Evolutionary conservation across 208 protist species (phyloP).

Genomic region (Phytomonas sp.): DNA sequence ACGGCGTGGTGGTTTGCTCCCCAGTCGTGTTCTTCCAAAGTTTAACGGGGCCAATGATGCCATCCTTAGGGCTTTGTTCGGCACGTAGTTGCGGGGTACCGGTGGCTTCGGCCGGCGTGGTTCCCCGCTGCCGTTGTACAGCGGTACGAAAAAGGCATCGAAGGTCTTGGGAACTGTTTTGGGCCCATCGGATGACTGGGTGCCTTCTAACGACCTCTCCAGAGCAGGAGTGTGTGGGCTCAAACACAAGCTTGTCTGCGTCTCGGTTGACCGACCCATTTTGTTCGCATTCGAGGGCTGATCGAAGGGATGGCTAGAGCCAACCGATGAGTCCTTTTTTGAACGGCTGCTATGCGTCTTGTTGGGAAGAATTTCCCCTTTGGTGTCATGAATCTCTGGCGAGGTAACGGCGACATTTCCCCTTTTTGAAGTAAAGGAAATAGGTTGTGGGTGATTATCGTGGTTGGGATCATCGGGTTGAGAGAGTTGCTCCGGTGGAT

Average conservation of each 20-base stretch:
- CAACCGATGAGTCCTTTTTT: not conserved
- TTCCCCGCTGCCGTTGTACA: constrained; percentile 20
- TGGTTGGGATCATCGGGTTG: not conserved
- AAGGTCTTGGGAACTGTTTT: constrained; percentile 61
- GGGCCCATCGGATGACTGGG: constrained; percentile 23
- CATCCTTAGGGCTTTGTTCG: constrained; percentile 11
- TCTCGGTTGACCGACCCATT: not conserved
- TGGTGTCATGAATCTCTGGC: not conserved
- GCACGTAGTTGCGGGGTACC: constrained; percentile 64
- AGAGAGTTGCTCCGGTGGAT: not conserved
- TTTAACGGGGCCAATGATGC: not conserved
- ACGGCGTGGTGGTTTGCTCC: not conserved
- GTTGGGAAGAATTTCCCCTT: not conserved
- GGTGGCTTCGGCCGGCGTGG: constrained; percentile 68
- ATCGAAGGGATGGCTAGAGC: not conserved
- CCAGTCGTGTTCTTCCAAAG: not conserved
- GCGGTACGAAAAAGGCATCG: constrained; percentile 59
- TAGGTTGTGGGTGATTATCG: not conserved
- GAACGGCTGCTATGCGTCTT: not conserved
- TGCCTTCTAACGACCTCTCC: not conserved
- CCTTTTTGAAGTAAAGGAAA: not conserved
- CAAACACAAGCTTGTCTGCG: not conserved
- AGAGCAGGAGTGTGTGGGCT: not conserved
- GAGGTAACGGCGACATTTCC: not conserved
- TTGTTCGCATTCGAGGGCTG: not conserved